Evolutionary conservation across 2,329 filamentous ascomycete species (phyloP), one percentile per base, ranked within the genome.

Genomic region (Hymenoscyphus fraxineus): DNA sequence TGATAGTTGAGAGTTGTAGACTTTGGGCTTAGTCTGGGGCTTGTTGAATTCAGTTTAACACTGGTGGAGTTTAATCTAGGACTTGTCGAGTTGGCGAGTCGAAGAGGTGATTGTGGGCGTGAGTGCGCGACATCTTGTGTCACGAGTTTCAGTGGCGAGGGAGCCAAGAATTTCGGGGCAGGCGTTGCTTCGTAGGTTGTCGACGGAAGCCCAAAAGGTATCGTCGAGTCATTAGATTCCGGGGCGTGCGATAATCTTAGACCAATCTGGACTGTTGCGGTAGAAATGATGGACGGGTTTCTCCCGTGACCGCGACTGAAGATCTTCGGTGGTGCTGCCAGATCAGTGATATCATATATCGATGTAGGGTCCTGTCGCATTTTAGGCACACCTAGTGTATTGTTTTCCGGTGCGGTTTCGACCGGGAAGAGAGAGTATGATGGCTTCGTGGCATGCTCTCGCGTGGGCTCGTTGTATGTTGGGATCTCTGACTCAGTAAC

Each of bases 201-300:
- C 70, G 59, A 57, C 70, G 75, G 66, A 19, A 72, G 56, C 70
- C 75, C 66, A 16, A 71, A 51, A 70, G 75, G 65, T 9, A 68
- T 61, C 6, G 41, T 54, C 2, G 64, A 58, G 0, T 65, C 32
- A 41, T 67, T 64, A 60, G 63, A 58, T 16, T 68, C 62, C 22
- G 22, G 47, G 22, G 64, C 58, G 64, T 75, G 66, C 82, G 88
- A 91, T 63, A 91, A 80, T 12, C 88, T 83, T 16, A 91, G 79
- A 1, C 88, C 88, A 60, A 91, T 91, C 72, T 90, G 88, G 12
- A 91, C 88, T 0, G 88, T 91, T 31, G 87, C 87, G 10, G 85
- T 85, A 56, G 88, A 90, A 16, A 80, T 80, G 54, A 86, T 79
- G 0, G 88, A 91, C 5, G 86, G 87, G 65, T 85, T 80, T 56